These are phyloP conservation scores for Purshia tridentata DNA, from an alignment of 306 rosid genomes.

Conservation along the genomic window DNA sequence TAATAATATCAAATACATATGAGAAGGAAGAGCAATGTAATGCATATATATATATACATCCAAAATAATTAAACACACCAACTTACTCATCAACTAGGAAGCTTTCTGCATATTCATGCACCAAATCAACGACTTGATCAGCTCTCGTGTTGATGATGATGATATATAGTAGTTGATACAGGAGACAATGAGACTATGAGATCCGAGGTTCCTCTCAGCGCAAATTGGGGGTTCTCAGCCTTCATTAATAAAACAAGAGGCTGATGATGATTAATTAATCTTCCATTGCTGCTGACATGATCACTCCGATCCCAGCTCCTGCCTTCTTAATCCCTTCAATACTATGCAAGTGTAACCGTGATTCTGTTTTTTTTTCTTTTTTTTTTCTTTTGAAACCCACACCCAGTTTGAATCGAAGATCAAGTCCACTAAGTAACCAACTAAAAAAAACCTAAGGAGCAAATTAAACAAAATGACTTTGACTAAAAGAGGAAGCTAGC, in stretches of 20 bases:
- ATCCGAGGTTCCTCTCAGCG: slow-evolving; percentile 99
- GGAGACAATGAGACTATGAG: slow-evolving; percentile 51
- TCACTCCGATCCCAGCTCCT: slow-evolving; percentile 85
- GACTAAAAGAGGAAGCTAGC: slow-evolving; percentile 20
- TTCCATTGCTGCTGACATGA: slow-evolving; percentile 90
- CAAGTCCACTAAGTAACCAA: slow-evolving; percentile 22
- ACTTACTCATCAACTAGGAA: slow-evolving; percentile 42
- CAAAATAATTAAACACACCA: slow-evolving; percentile 34
- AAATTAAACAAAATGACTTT: slow-evolving; percentile 3
- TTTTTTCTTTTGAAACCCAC: slow-evolving; percentile 16
- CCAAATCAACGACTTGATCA: too few species aligned
- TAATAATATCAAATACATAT: slow-evolving; percentile 31
- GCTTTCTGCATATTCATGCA: not conserved
- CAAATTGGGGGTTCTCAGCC: slow-evolving; percentile 62
- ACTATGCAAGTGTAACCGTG: not conserved
- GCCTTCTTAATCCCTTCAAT: slow-evolving; percentile 30
- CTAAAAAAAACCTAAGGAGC: slow-evolving; percentile 21
- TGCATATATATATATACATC: slow-evolving; percentile 45
- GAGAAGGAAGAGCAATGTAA: slow-evolving; percentile 20
- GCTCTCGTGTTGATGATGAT: slow-evolving; percentile 9
- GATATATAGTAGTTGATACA: slow-evolving; percentile 15
- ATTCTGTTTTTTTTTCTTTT: slow-evolving; percentile 20
- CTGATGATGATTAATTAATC: slow-evolving; percentile 28
- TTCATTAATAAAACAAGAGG: slow-evolving; percentile 58
- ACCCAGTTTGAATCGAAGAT: not conserved